Base-by-base conservation (phyloP, 129 eudicot genomes). In the Helianthus annuus region DNA sequence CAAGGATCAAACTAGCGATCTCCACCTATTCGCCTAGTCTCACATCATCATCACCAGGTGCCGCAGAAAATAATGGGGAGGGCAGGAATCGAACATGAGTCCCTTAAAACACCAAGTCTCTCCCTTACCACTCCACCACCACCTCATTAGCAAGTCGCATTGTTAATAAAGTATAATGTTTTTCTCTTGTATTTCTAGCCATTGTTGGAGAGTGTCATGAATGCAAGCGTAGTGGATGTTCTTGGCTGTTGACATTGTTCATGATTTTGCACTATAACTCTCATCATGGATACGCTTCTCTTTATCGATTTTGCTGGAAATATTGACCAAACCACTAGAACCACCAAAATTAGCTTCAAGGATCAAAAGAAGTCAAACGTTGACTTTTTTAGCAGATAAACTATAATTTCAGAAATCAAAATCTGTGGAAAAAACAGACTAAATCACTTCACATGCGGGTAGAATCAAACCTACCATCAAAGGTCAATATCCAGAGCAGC, bases 391-490 rank as follows among this genome's bases (percentile, higher is more conserved):
- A 29, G 34, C 11, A 40, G n/a, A 7, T 40, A 3, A 10, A 45
- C 79, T 44, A 32, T 60, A 66, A n/a, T 6, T 7, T 6, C 16
- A 76, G 27, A 59, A 14, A 42, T 14, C 6, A 8, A 40, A 60
- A 60, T 19, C 22, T 51, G 62, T 44, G 63, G 56, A 32, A 32
- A 32, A 32, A 32, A 2, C 36, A 32, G 0, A 32, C 75, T 45
- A 76, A 44, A 36, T 71, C 62, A 19, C 74, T 68, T 44, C 34
- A 13, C 55, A 49, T 56, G 48, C 57, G 13, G 53, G 66, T 72
- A 74, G 38, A 45, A 38, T 40, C 19, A 19, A 42, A 60, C 73
- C 67, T 52, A 68, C 58, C 73, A 74, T 24, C 48, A 72, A 0
- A 38, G 38, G 51, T 61, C 46, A 45, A 58, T 11, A 27, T 72